Evolutionary conservation across 257 asterid species (phyloP), one percentile per base, ranked within the genome.

Genomic region (Nicotiana otophora): DNA sequence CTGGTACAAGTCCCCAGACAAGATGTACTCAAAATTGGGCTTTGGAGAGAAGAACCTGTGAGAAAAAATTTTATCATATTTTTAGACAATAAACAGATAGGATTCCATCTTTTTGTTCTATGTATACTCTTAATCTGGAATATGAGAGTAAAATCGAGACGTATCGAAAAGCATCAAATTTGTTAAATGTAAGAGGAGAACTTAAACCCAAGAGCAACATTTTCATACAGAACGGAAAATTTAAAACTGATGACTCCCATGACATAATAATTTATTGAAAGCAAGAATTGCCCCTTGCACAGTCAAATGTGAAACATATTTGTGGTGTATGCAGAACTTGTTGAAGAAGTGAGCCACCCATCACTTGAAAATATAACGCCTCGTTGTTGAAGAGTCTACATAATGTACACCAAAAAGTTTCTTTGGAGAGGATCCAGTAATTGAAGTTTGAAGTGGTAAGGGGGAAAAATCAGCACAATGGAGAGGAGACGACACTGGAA

Each of bases 11-110:
- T 78, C 76, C 69, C 94, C 98, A 77, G 88, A 91, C 77, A 66
- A 55, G 84, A 90, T 84, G 87, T 78, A 81, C 88, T 88, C 90
- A 81, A 91, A 91, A 51, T 46, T 81, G 60, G 98, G 97, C 90
- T 83, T 88, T 34, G 89, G 93, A 81, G 78, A 63, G 57, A 88
- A 70, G 82, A 78, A 57, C 83, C 98, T 95, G 91, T 78, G 63
- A 84, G 77, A 76, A 81, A 86, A 60, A 4, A 9, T 33, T 57
- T 19, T 60, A 48, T 46, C 39, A 16, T 53, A 36, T 36, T 36
- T n/a, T 36, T n/a, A 6, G 81, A 58, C 23, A 69, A 51, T 34
- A 77, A 48, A 74, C 63, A 48, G 63, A 74, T 74, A 48, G 3
- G 39, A 74, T 46, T 42, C 26, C 42, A 14, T 48, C 62, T n/a